Evolutionary conservation across 352 stramenopile species (phyloP), one percentile per base, ranked within the genome.

Genomic region (Globisporangium okanoganense): DNA sequence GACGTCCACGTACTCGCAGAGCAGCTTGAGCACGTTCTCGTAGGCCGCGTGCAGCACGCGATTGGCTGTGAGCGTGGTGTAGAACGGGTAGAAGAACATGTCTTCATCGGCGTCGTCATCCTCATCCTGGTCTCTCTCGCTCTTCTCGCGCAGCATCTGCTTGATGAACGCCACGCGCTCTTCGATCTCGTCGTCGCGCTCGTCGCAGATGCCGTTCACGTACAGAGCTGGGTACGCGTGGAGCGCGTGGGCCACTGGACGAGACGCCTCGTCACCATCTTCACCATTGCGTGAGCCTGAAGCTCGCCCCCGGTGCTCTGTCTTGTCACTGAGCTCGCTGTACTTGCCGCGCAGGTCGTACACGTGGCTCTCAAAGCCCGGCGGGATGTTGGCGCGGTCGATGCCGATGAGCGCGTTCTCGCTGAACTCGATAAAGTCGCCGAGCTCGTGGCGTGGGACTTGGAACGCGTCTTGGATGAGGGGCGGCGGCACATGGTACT

Each of bases 1-100:
- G 10, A 63, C 53, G 54, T 90, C 71, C 18, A 91, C 74, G 70
- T 93, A 87, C 51, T 80, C 71, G 45, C 70, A 81, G 35, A 93
- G 48, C 31, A 90, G 41, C 56, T 82, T 72, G n/a, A 93, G 57
- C 40, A 86, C 66, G 50, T 75, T 67, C 65, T 91, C 81, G 45
- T 80, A 88, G 20, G 71, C 75, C 29, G 74, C 58, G 66, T 90
- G 83, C n/a, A 87, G 54, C 53, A 63, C 51, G 61, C 27, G 57
- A 60, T 54, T 64, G 44, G 29, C 35, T 18, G 5, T n/a, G 10
- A 18, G 27, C 31, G 52, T 1, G 40, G 49, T 52, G 57, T 77
- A 82, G 4, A 71, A 16, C 7, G 82, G 79, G 52, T 92, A 92
- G 58, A 88, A 92, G 61, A 81, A 85, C 3, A 68, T 63, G 18